Percentiles rank a stretch among this genome's conserved stretches.
Conservation (phyloP, 139 green algal genomes). For the Picochlorum sp. region DNA sequence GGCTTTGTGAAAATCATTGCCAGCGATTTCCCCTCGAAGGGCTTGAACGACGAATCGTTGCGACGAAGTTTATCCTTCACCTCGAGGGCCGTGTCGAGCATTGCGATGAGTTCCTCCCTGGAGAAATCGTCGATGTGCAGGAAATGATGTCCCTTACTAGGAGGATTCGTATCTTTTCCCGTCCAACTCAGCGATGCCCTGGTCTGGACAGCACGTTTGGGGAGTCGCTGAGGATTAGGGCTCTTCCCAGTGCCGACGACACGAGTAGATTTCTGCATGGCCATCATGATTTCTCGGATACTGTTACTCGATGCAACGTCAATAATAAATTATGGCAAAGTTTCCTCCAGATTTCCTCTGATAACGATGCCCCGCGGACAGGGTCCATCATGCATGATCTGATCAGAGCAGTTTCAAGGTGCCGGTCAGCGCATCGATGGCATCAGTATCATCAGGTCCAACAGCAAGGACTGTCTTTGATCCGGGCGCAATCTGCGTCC, state of each 20-base stretch:
- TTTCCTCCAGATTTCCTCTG: no score
- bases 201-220: background rate
- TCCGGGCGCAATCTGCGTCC: slow-evolving; percentile 77
- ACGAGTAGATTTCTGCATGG: background rate
- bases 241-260: background rate
- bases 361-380: no score
- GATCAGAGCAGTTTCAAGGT: slow-evolving; percentile 30
- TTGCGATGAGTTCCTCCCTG: slow-evolving; percentile 69
- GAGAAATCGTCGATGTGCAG: slow-evolving; percentile 92
- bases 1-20: slow-evolving; percentile 99
- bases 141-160: slow-evolving; percentile 24
- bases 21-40: slow-evolving; percentile 86
- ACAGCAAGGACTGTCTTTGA: slow-evolving; percentile 75
- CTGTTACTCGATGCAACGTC: no score
- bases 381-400: no score
- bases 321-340: no score
- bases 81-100: slow-evolving; percentile 66
- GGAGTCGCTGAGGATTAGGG: background rate
- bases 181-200: slow-evolving; percentile 1
- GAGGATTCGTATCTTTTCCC: slow-evolving; percentile 8
- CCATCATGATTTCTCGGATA: background rate
- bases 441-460: slow-evolving; percentile 50
- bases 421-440: slow-evolving; percentile 61
- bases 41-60: slow-evolving; percentile 77
- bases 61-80: slow-evolving; percentile 77